Evolutionary conservation across 169 alveolate genomes (phyloP).

Genomic region (Plasmodium gaboni): DNA sequence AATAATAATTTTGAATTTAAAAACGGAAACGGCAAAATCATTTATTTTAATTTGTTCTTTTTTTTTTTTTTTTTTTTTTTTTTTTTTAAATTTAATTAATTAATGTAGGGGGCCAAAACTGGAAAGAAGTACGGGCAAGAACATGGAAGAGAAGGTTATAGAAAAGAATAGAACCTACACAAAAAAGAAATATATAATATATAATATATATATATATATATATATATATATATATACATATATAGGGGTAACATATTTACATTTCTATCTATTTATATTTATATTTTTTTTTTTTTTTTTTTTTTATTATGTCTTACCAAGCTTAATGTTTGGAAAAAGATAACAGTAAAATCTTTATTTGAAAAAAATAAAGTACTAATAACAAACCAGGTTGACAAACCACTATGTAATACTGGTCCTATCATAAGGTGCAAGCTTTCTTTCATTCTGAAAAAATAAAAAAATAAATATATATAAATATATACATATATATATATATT

Average conservation of each 20-base stretch:
- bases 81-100: conserved; percentile 12
- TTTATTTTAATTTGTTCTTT: too few relatives aligned
- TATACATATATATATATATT: too few relatives aligned
- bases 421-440: conserved; percentile 88
- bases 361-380: conserved; percentile 84
- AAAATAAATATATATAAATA: background rate
- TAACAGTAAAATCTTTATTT: conserved; percentile 83
- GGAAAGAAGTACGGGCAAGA: conserved; percentile 61
- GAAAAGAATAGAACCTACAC: conserved; percentile 53
- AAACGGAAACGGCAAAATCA: too few relatives aligned
- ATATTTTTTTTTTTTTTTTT: background rate
- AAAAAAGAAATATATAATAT: conserved; percentile 7
- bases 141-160: conserved; percentile 32
- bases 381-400: conserved; percentile 88
- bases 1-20: too few relatives aligned
- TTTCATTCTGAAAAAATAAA: conserved; percentile 77
- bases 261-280: background rate
- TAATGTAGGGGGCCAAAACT: conserved; percentile 42
- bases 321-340: conserved; percentile 87
- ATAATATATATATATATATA: conserved; percentile 4
- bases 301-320: conserved; percentile 74
- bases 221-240: background rate
- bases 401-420: conserved; percentile 88
- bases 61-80: background rate
- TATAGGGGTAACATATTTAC: background rate